Base-by-base conservation (phyloP, 164 flowering plant genomes). In the Piper betle region DNA sequence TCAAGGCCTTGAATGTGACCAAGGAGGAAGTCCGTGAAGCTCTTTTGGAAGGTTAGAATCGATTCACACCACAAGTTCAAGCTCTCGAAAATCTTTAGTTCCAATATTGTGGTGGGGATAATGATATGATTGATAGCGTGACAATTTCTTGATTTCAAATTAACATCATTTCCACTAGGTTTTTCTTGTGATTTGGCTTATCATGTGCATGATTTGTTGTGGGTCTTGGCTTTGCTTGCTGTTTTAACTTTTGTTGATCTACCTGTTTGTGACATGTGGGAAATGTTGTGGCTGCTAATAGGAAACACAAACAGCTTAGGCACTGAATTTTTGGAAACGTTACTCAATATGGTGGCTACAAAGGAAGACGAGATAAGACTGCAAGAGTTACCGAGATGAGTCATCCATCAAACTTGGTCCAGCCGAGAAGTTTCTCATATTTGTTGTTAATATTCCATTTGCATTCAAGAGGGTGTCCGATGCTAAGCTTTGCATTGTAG, bases 1-100 rank as follows among this genome's bases (percentile, higher is more conserved):
- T 92, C 59, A 76, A 88, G 75, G 98, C 98, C 10, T 80, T 92
- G 55, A 87, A 86, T 74, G 92, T 92, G 72, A 85, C 96, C 4
- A 74, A 72, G 52, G 96, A 89, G 59, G 97, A 91, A 84, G 97
- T 91, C 42, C 84, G 94, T 72, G 92, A 86, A 65, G 89, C 87
- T 13, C 91, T 90, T 65, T 59, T 81, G 61, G 95, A 90, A 82
- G 97, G 97, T 86, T 79, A 64, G n/a, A 6, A 20, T 13, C 13
- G 19, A 4, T 53, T 53, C 55, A 53, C 20, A 1, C 18, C 19
- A 53, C 4, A 17, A 25, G 0, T 9, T n/a, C n/a, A 13, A 4
- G 55, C 55, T 53, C 2, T 25, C 33, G 33, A 25, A 25, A 25
- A 25, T 2, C 33, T 25, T 25, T 25, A 25, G 33, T 2, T 25